Evolutionary conservation across 495 filamentous ascomycete species (phyloP).

Genomic region (Penicillium herquei): DNA sequence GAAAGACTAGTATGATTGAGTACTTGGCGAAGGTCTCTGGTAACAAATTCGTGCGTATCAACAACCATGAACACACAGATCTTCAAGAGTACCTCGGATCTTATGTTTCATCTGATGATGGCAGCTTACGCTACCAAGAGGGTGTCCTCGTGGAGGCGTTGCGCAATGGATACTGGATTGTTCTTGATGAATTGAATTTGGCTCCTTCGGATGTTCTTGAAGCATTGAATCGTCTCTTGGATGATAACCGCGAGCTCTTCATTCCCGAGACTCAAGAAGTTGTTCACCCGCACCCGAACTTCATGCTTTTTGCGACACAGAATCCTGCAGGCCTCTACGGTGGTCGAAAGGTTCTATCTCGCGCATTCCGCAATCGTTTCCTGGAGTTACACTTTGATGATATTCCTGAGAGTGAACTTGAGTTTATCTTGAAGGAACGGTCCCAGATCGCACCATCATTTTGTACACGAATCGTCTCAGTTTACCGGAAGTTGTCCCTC

Average conservation of each 20-base stretch:
- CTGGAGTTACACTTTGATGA: slow-evolving; percentile 97
- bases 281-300: slow-evolving; percentile 85
- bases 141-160: slow-evolving; percentile 91
- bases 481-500: slow-evolving; percentile 86
- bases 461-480: slow-evolving; percentile 84
- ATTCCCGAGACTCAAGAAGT: slow-evolving; percentile 97
- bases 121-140: slow-evolving; percentile 85
- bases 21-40: slow-evolving; percentile 93
- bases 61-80: slow-evolving; percentile 99
- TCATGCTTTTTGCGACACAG: slow-evolving; percentile 99
- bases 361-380: slow-evolving; percentile 95
- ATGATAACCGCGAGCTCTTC: slow-evolving; percentile 96
- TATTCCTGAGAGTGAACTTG: slow-evolving; percentile 93
- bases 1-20: slow-evolving; percentile 99
- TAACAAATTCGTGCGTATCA: slow-evolving; percentile 96
- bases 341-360: slow-evolving; percentile 85
- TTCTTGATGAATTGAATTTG: slow-evolving; percentile 94
- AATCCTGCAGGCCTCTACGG: slow-evolving; percentile 96
- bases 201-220: slow-evolving; percentile 96
- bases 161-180: slow-evolving; percentile 93
- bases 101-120: slow-evolving; percentile 82
- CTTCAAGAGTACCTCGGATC: slow-evolving; percentile 96
- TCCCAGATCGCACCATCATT: slow-evolving; percentile 89
- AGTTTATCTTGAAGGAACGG: slow-evolving; percentile 83
- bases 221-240: slow-evolving; percentile 88